These are phyloP conservation scores for Colletotrichum ledebouriae DNA, from an alignment of 2,329 filamentous ascomycete species.

Conservation along the genomic window DNA sequence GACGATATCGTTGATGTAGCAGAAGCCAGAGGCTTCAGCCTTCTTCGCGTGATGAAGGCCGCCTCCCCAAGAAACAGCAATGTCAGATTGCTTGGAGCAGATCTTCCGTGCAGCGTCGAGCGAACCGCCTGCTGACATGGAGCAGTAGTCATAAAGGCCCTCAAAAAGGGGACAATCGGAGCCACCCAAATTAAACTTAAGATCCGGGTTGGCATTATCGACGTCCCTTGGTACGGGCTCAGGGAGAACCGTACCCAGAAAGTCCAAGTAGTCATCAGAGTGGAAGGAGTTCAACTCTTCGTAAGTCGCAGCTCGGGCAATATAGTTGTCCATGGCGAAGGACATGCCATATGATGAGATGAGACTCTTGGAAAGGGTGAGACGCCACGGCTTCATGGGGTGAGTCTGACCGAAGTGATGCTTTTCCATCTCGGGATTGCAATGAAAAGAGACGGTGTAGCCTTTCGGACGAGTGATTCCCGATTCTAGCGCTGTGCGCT, in stretches of 20 bases:
- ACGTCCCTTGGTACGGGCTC: constrained; percentile 74
- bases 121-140: constrained; percentile 90
- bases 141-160: constrained; percentile 94
- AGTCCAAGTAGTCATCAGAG: constrained; percentile 89
- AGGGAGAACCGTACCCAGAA: constrained; percentile 80
- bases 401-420: constrained; percentile 98
- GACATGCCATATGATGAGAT: constrained; percentile 97
- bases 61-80: constrained; percentile 97
- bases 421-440: constrained; percentile 93
- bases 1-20: constrained; percentile 99
- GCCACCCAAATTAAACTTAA: constrained; percentile 86
- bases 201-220: constrained; percentile 72
- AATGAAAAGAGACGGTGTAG: constrained; percentile 94
- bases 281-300: constrained; percentile 92
- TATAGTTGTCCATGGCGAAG: constrained; percentile 95
- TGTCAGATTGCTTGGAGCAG: constrained; percentile 87
- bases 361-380: constrained; percentile 94
- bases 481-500: constrained; percentile 69
- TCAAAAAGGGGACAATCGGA: constrained; percentile 98
- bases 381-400: constrained; percentile 98
- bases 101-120: constrained; percentile 93
- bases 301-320: constrained; percentile 84
- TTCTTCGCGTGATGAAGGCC: constrained; percentile 97
- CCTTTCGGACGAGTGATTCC: constrained; percentile 85
- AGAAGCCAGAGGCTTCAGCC: constrained; percentile 93